Evolutionary conservation across 495 filamentous ascomycete genomes (phyloP).

Genomic region (Emericellopsis terricola): DNA sequence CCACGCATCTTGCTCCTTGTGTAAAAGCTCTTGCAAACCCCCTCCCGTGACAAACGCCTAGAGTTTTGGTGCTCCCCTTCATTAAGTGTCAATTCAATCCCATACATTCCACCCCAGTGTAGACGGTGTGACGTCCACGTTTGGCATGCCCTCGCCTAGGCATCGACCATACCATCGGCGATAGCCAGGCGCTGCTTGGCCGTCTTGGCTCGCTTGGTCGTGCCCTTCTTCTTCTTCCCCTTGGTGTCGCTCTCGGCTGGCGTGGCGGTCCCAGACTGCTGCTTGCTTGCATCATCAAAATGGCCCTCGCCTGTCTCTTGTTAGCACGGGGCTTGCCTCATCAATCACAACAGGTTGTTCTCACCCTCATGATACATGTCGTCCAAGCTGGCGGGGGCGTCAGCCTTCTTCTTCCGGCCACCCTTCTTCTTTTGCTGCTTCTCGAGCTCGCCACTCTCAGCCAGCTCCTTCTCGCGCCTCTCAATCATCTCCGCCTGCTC

Average conservation of each 20-base stretch:
- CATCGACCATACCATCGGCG: slow-evolving; percentile 53
- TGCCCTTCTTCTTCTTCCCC: slow-evolving; percentile 31
- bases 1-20: too few relatives aligned
- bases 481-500: slow-evolving; percentile 86
- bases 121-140: too few relatives aligned
- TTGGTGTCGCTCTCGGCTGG: slow-evolving; percentile 42
- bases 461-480: slow-evolving; percentile 66
- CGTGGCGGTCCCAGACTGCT: slow-evolving; percentile 59
- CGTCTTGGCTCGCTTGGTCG: slow-evolving; percentile 78
- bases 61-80: too few relatives aligned
- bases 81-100: too few relatives aligned
- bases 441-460: slow-evolving; percentile 39
- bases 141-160: too few relatives aligned
- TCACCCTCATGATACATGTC: slow-evolving; percentile 98
- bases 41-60: too few relatives aligned
- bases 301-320: slow-evolving; percentile 61
- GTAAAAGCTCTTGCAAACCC: too few relatives aligned
- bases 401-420: slow-evolving; percentile 26
- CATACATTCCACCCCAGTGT: too few relatives aligned
- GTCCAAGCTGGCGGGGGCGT: slow-evolving; percentile 52
- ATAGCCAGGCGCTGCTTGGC: slow-evolving; percentile 75
- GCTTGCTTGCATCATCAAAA: slow-evolving; percentile 73
- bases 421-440: slow-evolving; percentile 58
- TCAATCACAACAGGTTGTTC: slow-evolving; percentile 11
- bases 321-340: slow-evolving; percentile 5